Evolutionary conservation across 805 yeast genomes (phyloP).

Genomic region (Pichia phayaonensis): DNA sequence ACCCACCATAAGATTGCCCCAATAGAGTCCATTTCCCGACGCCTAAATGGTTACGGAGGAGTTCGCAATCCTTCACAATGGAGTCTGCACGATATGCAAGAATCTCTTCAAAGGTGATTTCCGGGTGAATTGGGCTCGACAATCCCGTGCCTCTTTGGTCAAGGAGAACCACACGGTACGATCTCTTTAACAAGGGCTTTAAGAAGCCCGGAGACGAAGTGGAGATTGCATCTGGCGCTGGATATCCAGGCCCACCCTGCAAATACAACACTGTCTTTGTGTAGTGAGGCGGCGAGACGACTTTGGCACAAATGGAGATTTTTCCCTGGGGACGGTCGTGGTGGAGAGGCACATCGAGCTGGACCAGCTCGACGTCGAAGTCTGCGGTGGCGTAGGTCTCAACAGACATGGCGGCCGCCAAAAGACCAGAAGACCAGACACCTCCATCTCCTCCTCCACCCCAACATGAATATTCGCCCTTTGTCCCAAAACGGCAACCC

Average conservation of each 20-base stretch:
- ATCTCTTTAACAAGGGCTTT: constrained; percentile 14
- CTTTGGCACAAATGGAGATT: not conserved
- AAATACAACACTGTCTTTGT: constrained; percentile 23
- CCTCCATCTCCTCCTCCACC: too few species aligned
- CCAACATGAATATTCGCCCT: not conserved
- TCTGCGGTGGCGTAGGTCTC: not conserved
- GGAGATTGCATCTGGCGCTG: constrained; percentile 24
- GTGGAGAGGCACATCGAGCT: not conserved
- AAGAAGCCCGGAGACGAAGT: constrained; percentile 13
- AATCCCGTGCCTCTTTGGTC: constrained; percentile 62
- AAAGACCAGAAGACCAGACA: too few species aligned
- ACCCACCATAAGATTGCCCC: constrained; percentile 23
- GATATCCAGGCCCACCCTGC: constrained; percentile 53
- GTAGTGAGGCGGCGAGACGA: not conserved
- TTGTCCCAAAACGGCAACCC: not conserved
- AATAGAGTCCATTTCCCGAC: constrained; percentile 39
- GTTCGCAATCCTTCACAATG: constrained; percentile 44
- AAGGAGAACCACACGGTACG: constrained; percentile 29
- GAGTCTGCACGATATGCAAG: constrained; percentile 36
- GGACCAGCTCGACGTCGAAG: not conserved
- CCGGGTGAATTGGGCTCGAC: constrained; percentile 38
- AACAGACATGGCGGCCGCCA: not conserved
- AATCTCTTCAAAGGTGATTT: constrained; percentile 11
- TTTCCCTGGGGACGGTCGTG: not conserved
- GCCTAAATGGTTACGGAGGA: constrained; percentile 31